A percentile compares a stretch with the other conserved stretches of the same genome.
phyloP scores from a whole-genome alignment of 768 basidiomycete genomes.

The Cyclocybe cylindracea region DNA sequence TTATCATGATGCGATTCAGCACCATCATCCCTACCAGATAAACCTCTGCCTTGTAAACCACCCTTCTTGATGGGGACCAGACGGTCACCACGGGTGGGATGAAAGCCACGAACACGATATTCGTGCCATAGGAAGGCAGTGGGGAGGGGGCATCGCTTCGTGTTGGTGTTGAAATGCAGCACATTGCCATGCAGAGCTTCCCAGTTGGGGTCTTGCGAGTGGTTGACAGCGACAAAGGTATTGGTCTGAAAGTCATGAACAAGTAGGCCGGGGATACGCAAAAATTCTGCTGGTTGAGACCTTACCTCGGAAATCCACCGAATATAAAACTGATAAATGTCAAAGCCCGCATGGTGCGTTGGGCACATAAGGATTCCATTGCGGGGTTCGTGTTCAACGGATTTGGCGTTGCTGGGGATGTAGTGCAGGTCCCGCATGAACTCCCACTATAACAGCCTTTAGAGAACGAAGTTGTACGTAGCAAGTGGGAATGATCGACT shows the following conservation, averaged over 20 bases:
- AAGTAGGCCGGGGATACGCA: background rate
- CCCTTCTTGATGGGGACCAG: conserved; percentile 1
- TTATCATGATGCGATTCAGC: background rate
- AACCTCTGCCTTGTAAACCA: background rate
- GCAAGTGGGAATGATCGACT: background rate
- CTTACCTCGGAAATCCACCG: conserved; percentile 1
- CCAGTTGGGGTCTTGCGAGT: background rate
- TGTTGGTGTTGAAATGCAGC: background rate
- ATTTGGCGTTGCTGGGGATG: conserved; percentile 1
- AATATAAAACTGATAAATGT: conserved; percentile 1
- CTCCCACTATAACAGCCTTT: conserved; percentile 6
- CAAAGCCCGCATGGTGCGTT: background rate
- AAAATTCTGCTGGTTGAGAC: background rate
- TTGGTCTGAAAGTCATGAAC: conserved; percentile 1
- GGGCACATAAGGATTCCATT: conserved; percentile 2
- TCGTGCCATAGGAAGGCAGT: conserved; percentile 6
- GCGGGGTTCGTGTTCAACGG: conserved; percentile 1
- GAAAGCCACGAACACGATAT: conserved; percentile 3
- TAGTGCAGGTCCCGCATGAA: background rate
- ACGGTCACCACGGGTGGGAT: conserved; percentile 1
- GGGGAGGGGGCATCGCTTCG: conserved; percentile 1
- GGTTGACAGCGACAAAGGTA: conserved; percentile 5
- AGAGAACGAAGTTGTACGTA: background rate
- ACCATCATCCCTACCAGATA: background rate
- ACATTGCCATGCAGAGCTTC: conserved; percentile 4